Evolutionary conservation across 2,329 filamentous ascomycete species (phyloP).

Genomic region (Diaporthe citrichinensis): DNA sequence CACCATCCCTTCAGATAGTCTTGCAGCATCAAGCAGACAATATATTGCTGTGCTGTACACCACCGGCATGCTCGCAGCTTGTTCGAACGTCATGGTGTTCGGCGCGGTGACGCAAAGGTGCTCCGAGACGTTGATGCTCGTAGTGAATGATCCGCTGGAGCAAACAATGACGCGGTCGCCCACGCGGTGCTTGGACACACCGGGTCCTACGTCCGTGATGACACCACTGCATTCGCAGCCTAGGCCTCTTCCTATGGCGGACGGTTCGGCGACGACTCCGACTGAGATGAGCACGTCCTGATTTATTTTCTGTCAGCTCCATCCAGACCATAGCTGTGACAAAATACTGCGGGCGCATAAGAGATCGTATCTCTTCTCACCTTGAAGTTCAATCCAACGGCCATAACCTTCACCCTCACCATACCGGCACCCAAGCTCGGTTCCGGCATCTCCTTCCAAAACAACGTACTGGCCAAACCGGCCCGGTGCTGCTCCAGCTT

Average conservation of each 20-base stretch:
- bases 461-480: neutral
- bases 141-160: constrained; percentile 12
- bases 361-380: neutral
- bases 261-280: constrained; percentile 6
- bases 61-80: constrained; percentile 35
- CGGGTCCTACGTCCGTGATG: constrained; percentile 31
- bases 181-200: constrained; percentile 31
- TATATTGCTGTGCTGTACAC: constrained; percentile 33
- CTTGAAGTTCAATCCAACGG: constrained; percentile 50
- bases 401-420: constrained; percentile 50
- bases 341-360: no score
- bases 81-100: constrained; percentile 26
- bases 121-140: neutral
- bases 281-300: constrained; percentile 21
- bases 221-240: constrained; percentile 25
- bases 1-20: constrained; percentile 16
- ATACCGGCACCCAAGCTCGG: constrained; percentile 42
- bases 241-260: constrained; percentile 1
- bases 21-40: constrained; percentile 7
- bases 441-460: constrained; percentile 1
- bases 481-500: constrained; percentile 7
- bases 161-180: constrained; percentile 33
- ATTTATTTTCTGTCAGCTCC: neutral
- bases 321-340: neutral
- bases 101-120: constrained; percentile 23